Base-by-base conservation (phyloP, 2,329 filamentous ascomycete genomes). In the Akanthomyces muscarius region DNA sequence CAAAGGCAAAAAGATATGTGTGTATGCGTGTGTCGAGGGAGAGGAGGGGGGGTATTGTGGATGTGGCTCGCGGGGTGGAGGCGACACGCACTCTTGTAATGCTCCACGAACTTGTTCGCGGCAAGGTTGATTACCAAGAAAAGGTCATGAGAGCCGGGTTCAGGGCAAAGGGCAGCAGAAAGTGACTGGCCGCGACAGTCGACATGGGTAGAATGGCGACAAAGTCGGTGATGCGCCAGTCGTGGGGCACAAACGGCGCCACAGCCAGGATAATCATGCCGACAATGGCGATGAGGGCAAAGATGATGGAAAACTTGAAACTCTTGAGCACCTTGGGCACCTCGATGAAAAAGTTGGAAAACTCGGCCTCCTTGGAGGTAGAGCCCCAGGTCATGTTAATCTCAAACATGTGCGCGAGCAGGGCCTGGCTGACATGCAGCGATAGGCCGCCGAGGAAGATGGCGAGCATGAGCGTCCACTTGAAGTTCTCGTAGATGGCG, bases 111-210 rank as follows among this genome's bases (percentile, higher is more conserved):
- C 13, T 47, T 48, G 38, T 28, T 48, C 45, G 23, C 6, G 23
- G 45, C 4, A 28, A 16, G 8, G 14, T 5, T 48, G 45, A 4
- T 72, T 84, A 91, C 86, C 87, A 92, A 11, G 88, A 89, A 74
- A 92, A 91, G 0, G 87, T 89, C 88, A 91, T 91, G 69, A 92
- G 78, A 23, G 88, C 89, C n/a, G 89, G 89, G 74, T 92, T 92
- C 55, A 93, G 77, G 4, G 85, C 89, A 64, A 92, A 80, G 1
- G 90, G 90, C 65, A 92, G 74, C 56, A 92, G 76, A 63, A 92
- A 81, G 74, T 92, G 89, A 63, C 85, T 89, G 1, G 78, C 81
- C 0, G 86, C 79, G n/a, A 92, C 85, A 0, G 87, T 89, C 1
- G 86, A 83, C 85, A 93, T 88, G 60, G 90, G 90, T 56, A 91